phyloP scores from a whole-genome alignment of 2,329 filamentous ascomycete genomes.

The Alternaria sp. region DNA sequence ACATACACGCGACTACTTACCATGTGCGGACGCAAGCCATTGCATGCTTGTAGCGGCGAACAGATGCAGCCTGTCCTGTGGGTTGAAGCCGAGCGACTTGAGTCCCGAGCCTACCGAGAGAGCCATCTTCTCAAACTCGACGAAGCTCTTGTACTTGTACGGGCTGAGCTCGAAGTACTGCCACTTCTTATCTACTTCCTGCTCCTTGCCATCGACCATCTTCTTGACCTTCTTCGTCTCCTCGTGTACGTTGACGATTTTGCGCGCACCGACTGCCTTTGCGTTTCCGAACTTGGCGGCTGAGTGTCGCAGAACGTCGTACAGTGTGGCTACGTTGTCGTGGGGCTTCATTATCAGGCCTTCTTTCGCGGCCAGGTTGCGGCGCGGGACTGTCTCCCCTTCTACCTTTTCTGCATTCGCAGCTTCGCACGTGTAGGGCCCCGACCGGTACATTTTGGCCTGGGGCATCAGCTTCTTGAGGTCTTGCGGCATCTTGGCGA shows the following conservation, averaged over 20 bases:
- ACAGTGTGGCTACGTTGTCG: constrained; percentile 77
- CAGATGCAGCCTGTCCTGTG: constrained; percentile 76
- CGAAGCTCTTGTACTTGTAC: constrained; percentile 80
- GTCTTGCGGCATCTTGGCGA: constrained; percentile 50
- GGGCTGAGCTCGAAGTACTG: constrained; percentile 84
- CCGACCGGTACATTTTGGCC: constrained; percentile 65
- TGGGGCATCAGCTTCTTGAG: constrained; percentile 60
- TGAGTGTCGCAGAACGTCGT: constrained; percentile 77
- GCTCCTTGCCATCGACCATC: constrained; percentile 80
- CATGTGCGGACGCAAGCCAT: constrained; percentile 86
- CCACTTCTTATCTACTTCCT: constrained; percentile 90
- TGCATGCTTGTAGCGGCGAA: constrained; percentile 82
- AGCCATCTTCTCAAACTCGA: constrained; percentile 77
- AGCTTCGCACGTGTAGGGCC: constrained; percentile 78
- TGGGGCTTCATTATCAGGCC: constrained; percentile 72
- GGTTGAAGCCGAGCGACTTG: constrained; percentile 75
- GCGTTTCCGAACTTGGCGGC: constrained; percentile 65
- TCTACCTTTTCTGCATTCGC: constrained; percentile 72
- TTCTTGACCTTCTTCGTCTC: constrained; percentile 93
- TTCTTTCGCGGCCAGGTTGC: constrained; percentile 76
- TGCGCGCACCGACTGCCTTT: constrained; percentile 70
- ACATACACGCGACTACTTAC: constrained; percentile 46
- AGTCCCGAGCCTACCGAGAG: constrained; percentile 77
- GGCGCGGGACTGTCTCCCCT: constrained; percentile 85
- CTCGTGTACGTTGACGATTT: constrained; percentile 78